These are phyloP conservation scores for Penicillium sp. DNA, from an alignment of 2,329 filamentous ascomycete genomes.

Conservation along the genomic window DNA sequence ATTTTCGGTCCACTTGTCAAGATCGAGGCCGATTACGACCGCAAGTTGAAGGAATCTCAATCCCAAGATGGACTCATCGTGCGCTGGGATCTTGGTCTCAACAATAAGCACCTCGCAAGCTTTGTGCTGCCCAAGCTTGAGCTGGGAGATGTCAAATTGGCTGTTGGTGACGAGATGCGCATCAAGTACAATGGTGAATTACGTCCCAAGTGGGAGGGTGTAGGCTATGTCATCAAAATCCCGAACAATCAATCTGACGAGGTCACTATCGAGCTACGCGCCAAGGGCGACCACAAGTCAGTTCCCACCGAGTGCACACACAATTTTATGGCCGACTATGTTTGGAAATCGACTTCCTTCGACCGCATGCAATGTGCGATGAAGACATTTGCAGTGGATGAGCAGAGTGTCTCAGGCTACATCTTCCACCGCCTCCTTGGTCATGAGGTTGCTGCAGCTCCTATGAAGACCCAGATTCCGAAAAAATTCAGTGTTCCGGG, in stretches of 20 bases:
- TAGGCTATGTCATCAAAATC: slow-evolving; percentile 98
- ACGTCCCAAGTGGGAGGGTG: slow-evolving; percentile 89
- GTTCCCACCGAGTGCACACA: slow-evolving; percentile 95
- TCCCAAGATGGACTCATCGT: slow-evolving; percentile 94
- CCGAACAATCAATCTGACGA: slow-evolving; percentile 99
- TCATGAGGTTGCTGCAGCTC: slow-evolving; percentile 88
- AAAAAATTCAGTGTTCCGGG: slow-evolving; percentile 96
- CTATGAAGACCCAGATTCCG: slow-evolving; percentile 92
- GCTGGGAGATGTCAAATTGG: slow-evolving; percentile 94
- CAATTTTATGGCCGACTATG: slow-evolving; percentile 97
- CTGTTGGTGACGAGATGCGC: slow-evolving; percentile 97
- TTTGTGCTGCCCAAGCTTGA: slow-evolving; percentile 97
- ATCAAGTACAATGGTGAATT: slow-evolving; percentile 94
- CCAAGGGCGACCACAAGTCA: slow-evolving; percentile 92
- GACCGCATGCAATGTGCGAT: slow-evolving; percentile 99
- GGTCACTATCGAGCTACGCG: slow-evolving; percentile 89
- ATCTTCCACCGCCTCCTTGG: slow-evolving; percentile 97
- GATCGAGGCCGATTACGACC: slow-evolving; percentile 98
- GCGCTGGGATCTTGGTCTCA: slow-evolving; percentile 90
- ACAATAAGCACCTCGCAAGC: slow-evolving; percentile 94
- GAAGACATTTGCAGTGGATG: slow-evolving; percentile 97
- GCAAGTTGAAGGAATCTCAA: slow-evolving; percentile 97
- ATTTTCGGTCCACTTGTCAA: slow-evolving; percentile 97
- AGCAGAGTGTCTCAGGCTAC: slow-evolving; percentile 97
- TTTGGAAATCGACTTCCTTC: slow-evolving; percentile 99